Conservation (phyloP, 257 asterid genomes). For the Rhazya stricta region DNA sequence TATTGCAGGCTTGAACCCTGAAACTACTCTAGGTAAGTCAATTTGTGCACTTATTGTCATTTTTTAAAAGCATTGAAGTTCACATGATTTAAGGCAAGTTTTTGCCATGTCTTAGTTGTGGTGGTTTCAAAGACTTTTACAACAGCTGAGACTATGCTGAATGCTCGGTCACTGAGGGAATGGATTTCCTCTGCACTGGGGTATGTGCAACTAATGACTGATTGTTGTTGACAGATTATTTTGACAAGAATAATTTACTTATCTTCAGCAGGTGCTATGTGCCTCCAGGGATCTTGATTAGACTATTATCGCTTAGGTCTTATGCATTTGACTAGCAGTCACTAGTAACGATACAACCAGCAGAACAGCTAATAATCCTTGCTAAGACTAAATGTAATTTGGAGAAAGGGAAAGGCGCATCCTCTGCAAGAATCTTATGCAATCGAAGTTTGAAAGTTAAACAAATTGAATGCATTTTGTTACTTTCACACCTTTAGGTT, state of each 20-base stretch:
- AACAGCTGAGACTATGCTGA: slow-evolving; percentile 98
- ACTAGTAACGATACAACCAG: background rate
- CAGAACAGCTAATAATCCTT: background rate
- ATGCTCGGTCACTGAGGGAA: slow-evolving; percentile 94
- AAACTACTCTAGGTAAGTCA: slow-evolving; percentile 81
- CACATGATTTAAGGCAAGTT: slow-evolving; percentile 1
- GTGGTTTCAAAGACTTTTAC: slow-evolving; percentile 98
- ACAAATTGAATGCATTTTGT: background rate
- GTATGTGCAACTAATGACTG: slow-evolving; percentile 35
- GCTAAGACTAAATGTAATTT: background rate
- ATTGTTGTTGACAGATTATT: background rate
- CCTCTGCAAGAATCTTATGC: background rate
- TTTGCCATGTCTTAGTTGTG: slow-evolving; percentile 54
- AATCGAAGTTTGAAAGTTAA: background rate
- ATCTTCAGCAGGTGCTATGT: background rate
- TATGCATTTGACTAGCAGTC: background rate
- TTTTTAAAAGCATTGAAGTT: background rate
- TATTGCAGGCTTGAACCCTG: slow-evolving; percentile 81
- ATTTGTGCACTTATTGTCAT: slow-evolving; percentile 8
- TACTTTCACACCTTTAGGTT: background rate
- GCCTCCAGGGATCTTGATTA: background rate
- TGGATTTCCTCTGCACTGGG: slow-evolving; percentile 95
- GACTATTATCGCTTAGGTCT: background rate
- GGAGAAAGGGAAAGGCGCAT: background rate
- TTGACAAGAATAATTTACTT: background rate